phyloP scores from a whole-genome alignment of 78 protist species.

The Diacronema lutheri region DNA sequence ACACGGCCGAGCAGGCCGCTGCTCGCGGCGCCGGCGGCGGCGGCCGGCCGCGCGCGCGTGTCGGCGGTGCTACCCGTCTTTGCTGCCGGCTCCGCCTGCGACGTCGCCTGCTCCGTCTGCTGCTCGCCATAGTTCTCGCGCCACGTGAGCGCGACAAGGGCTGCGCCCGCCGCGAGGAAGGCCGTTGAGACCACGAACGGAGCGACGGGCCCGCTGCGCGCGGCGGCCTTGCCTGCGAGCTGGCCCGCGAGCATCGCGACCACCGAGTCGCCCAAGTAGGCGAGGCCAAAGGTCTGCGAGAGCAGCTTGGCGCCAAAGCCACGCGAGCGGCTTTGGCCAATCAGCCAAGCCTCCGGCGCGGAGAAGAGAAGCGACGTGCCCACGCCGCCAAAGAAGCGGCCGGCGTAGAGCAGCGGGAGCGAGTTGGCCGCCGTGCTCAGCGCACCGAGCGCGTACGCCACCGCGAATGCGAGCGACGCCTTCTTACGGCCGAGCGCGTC shows the following conservation, averaged over 20 bases:
- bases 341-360: slow-evolving; percentile 57
- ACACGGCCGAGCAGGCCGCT: background rate
- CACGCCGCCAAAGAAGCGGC: slow-evolving; percentile 32
- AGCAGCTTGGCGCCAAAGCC: background rate
- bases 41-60: no score
- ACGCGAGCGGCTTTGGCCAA: background rate
- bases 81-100: background rate
- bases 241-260: slow-evolving; percentile 27
- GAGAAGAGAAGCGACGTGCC: slow-evolving; percentile 52
- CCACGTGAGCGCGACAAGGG: background rate
- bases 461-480: slow-evolving; percentile 5
- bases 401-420: slow-evolving; percentile 15
- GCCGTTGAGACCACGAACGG: slow-evolving; percentile 35
- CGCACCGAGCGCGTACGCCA: slow-evolving; percentile 31
- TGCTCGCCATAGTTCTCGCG: slow-evolving; percentile 12
- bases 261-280: slow-evolving; percentile 33
- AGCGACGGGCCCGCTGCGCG: slow-evolving; percentile 24
- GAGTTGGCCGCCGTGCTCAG: slow-evolving; percentile 13
- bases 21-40: background rate
- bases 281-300: slow-evolving; percentile 41
- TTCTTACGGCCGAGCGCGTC: slow-evolving; percentile 36
- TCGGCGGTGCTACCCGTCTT: no score
- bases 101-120: background rate
- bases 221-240: background rate
- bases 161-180: slow-evolving; percentile 35